phyloP scores from a whole-genome alignment of 1,139 yeast species.

The Hansenula sp. region DNA sequence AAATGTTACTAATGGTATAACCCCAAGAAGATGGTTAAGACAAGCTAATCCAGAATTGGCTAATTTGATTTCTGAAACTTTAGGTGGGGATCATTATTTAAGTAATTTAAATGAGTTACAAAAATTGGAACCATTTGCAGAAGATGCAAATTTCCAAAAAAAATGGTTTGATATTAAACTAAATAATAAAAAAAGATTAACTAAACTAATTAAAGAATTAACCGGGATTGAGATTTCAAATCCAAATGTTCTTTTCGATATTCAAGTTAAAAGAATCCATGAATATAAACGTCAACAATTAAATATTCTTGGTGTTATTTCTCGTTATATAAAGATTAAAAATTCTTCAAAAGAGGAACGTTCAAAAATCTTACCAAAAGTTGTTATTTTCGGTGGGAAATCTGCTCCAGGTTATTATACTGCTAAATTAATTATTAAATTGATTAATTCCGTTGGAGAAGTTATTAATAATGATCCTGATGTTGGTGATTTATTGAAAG shows the following conservation, averaged over 20 bases:
- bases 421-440: constrained; percentile 87
- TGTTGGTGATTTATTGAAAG: constrained; percentile 74
- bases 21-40: constrained; percentile 95
- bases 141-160: constrained; percentile 64
- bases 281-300: constrained; percentile 95
- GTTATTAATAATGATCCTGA: constrained; percentile 78
- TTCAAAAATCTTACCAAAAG: constrained; percentile 67
- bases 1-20: constrained; percentile 92
- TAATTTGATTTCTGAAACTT: constrained; percentile 62
- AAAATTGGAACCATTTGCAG: constrained; percentile 60
- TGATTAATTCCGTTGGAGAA: constrained; percentile 76
- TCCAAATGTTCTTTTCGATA: constrained; percentile 75
- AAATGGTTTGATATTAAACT: constrained; percentile 73
- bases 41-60: constrained; percentile 89
- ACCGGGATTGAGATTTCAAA: constrained; percentile 67
- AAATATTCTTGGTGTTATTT: constrained; percentile 84
- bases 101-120: constrained; percentile 68
- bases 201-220: constrained; percentile 62
- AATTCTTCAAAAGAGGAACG: constrained; percentile 65
- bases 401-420: constrained; percentile 96
- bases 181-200: constrained; percentile 65
- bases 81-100: constrained; percentile 69
- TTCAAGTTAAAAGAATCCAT: constrained; percentile 93
- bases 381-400: constrained; percentile 86
- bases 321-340: constrained; percentile 77